phyloP scores from a whole-genome alignment of 2,329 filamentous ascomycete genomes.

The Fusarium multiceps region DNA sequence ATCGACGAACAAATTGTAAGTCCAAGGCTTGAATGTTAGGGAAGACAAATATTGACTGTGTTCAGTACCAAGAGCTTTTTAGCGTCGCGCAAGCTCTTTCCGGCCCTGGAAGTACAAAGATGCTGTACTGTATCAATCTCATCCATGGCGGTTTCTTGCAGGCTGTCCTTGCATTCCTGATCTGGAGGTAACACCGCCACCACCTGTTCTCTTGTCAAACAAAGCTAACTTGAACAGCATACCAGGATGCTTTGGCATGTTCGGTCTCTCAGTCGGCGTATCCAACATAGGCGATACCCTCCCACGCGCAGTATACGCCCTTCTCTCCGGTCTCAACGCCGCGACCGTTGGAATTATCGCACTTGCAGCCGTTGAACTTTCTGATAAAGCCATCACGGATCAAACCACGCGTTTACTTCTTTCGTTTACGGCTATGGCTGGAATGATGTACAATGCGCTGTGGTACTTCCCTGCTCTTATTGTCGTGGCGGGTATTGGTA shows the following conservation, averaged over 20 bases:
- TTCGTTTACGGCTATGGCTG: conserved; percentile 71
- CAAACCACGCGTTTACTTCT: conserved; percentile 71
- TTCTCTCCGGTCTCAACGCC: conserved; percentile 77
- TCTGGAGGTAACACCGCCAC: conserved; percentile 79
- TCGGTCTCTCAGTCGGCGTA: conserved; percentile 72
- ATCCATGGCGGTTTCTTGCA: conserved; percentile 69
- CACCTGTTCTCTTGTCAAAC: too few relatives aligned
- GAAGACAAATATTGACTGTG: too few relatives aligned
- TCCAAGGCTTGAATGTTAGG: conserved; percentile 48
- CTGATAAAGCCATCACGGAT: conserved; percentile 75
- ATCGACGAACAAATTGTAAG: conserved; percentile 74
- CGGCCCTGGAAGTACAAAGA: conserved; percentile 76
- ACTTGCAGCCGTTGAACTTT: conserved; percentile 74
- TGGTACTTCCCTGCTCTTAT: conserved; percentile 78
- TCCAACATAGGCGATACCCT: conserved; percentile 68
- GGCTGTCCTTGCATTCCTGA: conserved; percentile 68
- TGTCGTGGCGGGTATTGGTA: not conserved
- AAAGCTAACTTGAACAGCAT: conserved; percentile 47
- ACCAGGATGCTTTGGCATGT: conserved; percentile 78
- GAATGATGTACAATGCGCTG: conserved; percentile 75
- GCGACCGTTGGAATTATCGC: conserved; percentile 79
- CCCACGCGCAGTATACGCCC: conserved; percentile 72
- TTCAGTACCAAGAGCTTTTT: conserved; percentile 77
- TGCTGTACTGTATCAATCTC: conserved; percentile 75
- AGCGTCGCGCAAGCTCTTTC: conserved; percentile 74